phyloP scores from a whole-genome alignment of 2,329 filamentous ascomycete species.

The Leptographium lundbergii region DNA sequence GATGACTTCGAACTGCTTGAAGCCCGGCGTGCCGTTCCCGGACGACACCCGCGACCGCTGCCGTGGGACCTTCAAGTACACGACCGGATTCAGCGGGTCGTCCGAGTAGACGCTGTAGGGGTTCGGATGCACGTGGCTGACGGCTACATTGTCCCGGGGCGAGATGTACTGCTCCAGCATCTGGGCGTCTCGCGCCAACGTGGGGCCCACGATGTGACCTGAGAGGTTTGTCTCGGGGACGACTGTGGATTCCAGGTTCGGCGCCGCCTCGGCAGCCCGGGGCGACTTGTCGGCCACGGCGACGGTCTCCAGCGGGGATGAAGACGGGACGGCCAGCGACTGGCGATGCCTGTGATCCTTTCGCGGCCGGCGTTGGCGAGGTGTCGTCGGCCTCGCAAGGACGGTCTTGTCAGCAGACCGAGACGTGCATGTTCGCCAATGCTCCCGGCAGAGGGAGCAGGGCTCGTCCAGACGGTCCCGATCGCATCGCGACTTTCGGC shows the following conservation, averaged over 20 bases:
- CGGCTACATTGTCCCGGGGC: not conserved
- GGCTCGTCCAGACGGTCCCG: not conserved
- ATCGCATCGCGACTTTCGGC: constrained; percentile 3
- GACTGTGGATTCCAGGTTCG: not conserved
- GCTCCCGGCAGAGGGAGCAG: constrained; percentile 29
- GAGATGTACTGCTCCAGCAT: constrained; percentile 5
- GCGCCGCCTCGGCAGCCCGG: not conserved
- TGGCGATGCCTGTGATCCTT: not conserved
- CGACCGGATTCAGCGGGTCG: constrained; percentile 4
- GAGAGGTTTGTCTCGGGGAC: constrained; percentile 1
- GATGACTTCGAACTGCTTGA: constrained; percentile 3
- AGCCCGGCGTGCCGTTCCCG: constrained; percentile 4
- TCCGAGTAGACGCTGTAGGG: constrained; percentile 5
- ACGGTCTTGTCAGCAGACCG: not conserved
- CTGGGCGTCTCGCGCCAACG: constrained; percentile 3
- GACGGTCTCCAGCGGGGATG: not conserved
- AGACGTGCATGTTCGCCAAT: constrained; percentile 13
- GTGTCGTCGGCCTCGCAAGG: not conserved
- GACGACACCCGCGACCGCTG: not conserved
- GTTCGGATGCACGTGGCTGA: constrained; percentile 2
- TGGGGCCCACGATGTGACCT: constrained; percentile 1
- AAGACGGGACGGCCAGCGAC: not conserved
- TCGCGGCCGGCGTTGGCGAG: not conserved
- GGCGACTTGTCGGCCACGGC: not conserved
- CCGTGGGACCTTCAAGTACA: constrained; percentile 4